These are phyloP conservation scores for Claviceps citrina DNA, from an alignment of 2,329 filamentous ascomycete genomes.

Conservation along the genomic window DNA sequence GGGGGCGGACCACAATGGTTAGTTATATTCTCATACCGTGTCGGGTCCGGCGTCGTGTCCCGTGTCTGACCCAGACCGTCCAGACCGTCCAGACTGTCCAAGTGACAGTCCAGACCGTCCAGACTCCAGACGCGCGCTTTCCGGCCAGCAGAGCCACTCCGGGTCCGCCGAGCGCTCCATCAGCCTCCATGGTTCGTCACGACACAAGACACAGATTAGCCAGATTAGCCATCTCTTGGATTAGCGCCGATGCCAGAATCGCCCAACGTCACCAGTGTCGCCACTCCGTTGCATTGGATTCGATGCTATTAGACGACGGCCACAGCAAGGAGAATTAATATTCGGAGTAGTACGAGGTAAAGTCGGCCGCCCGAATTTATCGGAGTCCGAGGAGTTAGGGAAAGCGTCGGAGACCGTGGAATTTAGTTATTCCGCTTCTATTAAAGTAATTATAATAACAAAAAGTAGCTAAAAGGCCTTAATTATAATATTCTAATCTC, in stretches of 20 bases:
- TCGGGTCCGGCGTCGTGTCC: background rate
- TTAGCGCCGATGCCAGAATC: too few species aligned
- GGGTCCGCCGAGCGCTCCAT: background rate
- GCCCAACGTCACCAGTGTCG: background rate
- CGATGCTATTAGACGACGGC: too few species aligned
- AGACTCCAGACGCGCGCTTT: background rate
- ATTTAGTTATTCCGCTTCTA: too few species aligned
- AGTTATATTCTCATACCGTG: background rate
- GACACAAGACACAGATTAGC: background rate
- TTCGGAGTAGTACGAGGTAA: too few species aligned
- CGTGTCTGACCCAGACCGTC: background rate
- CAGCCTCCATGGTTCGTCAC: background rate
- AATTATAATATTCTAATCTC: too few species aligned
- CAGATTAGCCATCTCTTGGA: background rate
- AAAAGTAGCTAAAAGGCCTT: too few species aligned
- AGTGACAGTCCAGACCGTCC: background rate
- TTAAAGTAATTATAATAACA: too few species aligned
- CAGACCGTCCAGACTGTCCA: background rate
- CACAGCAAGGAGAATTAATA: too few species aligned
- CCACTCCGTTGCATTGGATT: background rate
- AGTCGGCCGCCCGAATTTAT: too few species aligned
- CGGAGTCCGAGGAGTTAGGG: too few species aligned
- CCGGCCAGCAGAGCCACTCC: background rate
- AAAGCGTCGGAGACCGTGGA: too few species aligned
- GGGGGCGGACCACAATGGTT: background rate